Evolutionary conservation across 2,329 filamentous ascomycete species (phyloP), one percentile per base, ranked within the genome.

Genomic region (Knufia petricola): DNA sequence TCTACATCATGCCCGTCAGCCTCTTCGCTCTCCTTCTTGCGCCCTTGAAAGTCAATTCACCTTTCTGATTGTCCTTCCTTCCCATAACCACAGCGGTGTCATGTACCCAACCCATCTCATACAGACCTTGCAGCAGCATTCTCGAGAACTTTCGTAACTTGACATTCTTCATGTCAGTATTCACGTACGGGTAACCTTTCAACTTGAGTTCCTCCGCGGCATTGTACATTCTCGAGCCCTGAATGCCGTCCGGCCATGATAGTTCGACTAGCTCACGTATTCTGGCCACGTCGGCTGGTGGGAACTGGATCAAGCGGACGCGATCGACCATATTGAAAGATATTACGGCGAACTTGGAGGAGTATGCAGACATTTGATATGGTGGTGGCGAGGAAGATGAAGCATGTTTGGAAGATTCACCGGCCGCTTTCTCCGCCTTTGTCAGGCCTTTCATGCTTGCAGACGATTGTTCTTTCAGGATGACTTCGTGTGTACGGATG

Each of bases 261-360:
- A 23, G 10, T 15, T 20, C 19, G 24, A 44, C 15, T 7, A 44
- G 24, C 3, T 21, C 19, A 10, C 28, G 9, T 17, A 32, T 20
- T 31, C 19, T 31, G 24, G 17, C 41, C 9, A 31, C 28, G 8
- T 44, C 23, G 7, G n/a, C 10, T 32, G 13, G 23, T 8, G 41
- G n/a, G n/a, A 44, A 44, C 12, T 44, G 23, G 15, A 44, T 13
- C 24, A 44, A 23, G 10, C 41, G 41, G 41, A 44, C 32, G 19
- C 26, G 41, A 26, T 44, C 41, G 13, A 23, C 17, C 19, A 15
- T 20, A 23, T 44, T 17, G 9, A 44, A 32, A 19, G 41, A 44
- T 3, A 44, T 9, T 3, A 34, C 24, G 8, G 41, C 41, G 28
- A 31, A 44, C 32, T 2, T 44, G 9, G 41, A 19, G 7, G 20